phyloP scores from a whole-genome alignment of 306 rosid species.

The Abrus pulchellus region DNA sequence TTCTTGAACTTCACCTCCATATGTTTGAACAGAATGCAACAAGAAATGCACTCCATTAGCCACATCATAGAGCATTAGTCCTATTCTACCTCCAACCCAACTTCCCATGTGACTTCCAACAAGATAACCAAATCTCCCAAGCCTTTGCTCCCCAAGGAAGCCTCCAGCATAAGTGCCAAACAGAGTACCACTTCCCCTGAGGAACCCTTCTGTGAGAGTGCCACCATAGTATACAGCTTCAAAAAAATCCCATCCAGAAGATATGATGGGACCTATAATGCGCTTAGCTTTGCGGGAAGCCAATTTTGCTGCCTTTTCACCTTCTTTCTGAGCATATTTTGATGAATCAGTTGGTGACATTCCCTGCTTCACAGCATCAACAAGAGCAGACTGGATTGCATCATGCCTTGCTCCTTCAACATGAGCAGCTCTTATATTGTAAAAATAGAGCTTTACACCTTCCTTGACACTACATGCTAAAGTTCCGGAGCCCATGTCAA shows the following conservation, averaged over 20 bases:
- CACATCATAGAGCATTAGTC: conserved; percentile 85
- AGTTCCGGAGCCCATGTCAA: conserved; percentile 78
- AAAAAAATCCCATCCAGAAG: conserved; percentile 91
- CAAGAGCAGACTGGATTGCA: conserved; percentile 66
- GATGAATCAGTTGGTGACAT: conserved; percentile 62
- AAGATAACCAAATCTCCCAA: conserved; percentile 88
- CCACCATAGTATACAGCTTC: conserved; percentile 93
- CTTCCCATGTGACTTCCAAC: conserved; percentile 91
- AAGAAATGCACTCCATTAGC: conserved; percentile 76
- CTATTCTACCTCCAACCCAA: conserved; percentile 94
- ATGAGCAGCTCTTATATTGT: conserved; percentile 77
- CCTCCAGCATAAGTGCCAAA: conserved; percentile 82
- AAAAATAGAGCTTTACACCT: conserved; percentile 75
- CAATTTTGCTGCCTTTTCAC: conserved; percentile 81
- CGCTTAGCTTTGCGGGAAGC: conserved; percentile 72
- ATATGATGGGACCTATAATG: conserved; percentile 77
- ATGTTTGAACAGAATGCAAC: conserved; percentile 54
- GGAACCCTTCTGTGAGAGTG: conserved; percentile 67
- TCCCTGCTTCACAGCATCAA: conserved; percentile 66
- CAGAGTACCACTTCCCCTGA: conserved; percentile 82
- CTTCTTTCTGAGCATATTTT: conserved; percentile 69
- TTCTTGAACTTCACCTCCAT: conserved; percentile 51
- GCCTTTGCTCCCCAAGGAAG: conserved; percentile 72
- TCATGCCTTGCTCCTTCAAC: conserved; percentile 66
- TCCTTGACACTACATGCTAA: conserved; percentile 81